Conservation (phyloP, 2,329 filamentous ascomycete species). For the Fusarium sp. region DNA sequence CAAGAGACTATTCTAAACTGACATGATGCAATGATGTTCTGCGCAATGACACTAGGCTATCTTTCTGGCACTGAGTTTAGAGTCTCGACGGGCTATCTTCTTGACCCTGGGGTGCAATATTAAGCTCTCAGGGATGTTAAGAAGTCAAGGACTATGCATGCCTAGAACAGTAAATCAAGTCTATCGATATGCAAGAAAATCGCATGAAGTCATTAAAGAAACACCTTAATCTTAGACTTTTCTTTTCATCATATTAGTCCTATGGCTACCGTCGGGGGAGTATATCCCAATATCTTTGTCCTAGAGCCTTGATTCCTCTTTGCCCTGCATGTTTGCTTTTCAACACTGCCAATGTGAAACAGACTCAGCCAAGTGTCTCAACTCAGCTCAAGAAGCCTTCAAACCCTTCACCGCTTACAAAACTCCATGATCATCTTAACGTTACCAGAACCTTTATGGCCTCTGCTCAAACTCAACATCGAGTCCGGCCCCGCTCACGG, state of each 20-base stretch:
- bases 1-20: not conserved
- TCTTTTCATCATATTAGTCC: not conserved
- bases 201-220: no score
- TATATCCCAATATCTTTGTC: not conserved
- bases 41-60: not conserved
- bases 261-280: not conserved
- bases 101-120: no score
- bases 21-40: not conserved
- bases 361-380: not conserved
- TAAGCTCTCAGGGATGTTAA: no score
- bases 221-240: not conserved
- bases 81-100: not conserved
- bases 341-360: not conserved
- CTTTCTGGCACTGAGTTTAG: not conserved
- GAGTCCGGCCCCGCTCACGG: slow-evolving; percentile 1
- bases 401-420: not conserved
- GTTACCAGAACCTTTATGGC: not conserved
- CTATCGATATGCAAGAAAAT: not conserved
- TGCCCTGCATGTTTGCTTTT: not conserved
- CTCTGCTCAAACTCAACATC: not conserved
- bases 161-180: not conserved
- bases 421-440: not conserved
- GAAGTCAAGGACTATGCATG: no score
- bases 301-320: not conserved
- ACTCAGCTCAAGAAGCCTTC: not conserved